Base-by-base conservation (phyloP, 2,329 filamentous ascomycete species). In the Colletotrichum sojae region DNA sequence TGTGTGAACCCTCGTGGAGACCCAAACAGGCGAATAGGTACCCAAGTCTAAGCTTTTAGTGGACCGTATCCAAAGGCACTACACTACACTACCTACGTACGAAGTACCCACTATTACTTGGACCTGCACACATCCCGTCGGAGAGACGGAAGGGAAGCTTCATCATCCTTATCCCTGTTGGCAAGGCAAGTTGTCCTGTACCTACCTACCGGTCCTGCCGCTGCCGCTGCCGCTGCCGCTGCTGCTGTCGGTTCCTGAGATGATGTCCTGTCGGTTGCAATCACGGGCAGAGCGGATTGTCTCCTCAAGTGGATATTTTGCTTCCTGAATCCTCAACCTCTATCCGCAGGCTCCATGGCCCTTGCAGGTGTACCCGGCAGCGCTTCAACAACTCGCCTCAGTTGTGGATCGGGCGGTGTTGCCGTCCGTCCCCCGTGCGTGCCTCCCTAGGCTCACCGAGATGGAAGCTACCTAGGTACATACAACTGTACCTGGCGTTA, bases 21-120 rank as follows among this genome's bases (percentile, higher is more conserved):
- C 52, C 48, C 31, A 43, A 31, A 48, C 62, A 54, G 39, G 16
- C 36, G 43, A 66, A 52, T 55, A 36, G 36, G 8, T 13, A 18
- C 46, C 15, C 22, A 61, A 55, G 55, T 56, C 66, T 66, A 55
- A 56, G 66, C 62, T 69, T 31, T 69, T 56, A 56, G 66, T 69
- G 66, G 66, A 18, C 31, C 54, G 31, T 49, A 51, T 55, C 22
- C 27, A 52, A n/a, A 36, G 15, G 54, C 48, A 45, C 48, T 48
- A 8, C 13, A 46, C 22, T 27, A 18, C 13, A 5, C 5, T 4
- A 2, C 2, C 4, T 2, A 22, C 2, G 43, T 16, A 46, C 18
- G 8, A 46, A 9, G 27, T 31, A 31, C n/a, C n/a, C n/a, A n/a
- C 27, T 9, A 9, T 31, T 31, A 31, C 27, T 31, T 31, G 27